phyloP scores from a whole-genome alignment of 371 early-diverging fungal species.

The Apophysomyces elegans region DNA sequence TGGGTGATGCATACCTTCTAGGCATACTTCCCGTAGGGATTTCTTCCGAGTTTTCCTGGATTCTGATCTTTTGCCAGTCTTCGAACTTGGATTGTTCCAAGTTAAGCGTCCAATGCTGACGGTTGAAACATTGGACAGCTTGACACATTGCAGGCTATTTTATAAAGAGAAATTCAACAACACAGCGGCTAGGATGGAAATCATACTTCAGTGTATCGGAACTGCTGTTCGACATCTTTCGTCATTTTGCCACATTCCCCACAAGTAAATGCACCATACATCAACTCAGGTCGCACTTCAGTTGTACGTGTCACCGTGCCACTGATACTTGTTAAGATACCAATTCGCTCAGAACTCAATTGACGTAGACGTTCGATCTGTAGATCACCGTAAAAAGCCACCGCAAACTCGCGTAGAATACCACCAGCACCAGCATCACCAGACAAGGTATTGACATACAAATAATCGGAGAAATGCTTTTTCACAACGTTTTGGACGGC shows the following conservation, averaged over 20 bases:
- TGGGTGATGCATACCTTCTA: conserved; percentile 61
- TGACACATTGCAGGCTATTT: conserved; percentile 90
- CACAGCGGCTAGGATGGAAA: background rate
- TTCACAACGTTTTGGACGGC: conserved; percentile 83
- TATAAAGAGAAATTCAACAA: background rate
- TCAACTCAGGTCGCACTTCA: conserved; percentile 98
- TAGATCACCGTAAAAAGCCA: conserved; percentile 79
- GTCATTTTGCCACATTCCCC: conserved; percentile 86
- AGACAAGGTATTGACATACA: conserved; percentile 48
- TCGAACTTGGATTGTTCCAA: conserved; percentile 91
- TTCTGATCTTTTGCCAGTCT: conserved; percentile 98
- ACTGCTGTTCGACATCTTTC: conserved; percentile 93
- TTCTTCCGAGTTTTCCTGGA: conserved; percentile 98
- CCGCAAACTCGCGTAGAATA: conserved; percentile 67
- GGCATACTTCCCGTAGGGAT: conserved; percentile 99
- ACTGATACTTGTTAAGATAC: conserved; percentile 85
- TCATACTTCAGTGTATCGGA: conserved; percentile 91
- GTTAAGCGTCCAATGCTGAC: conserved; percentile 81
- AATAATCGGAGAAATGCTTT: conserved; percentile 67
- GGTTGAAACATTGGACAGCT: conserved; percentile 89
- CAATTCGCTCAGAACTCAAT: conserved; percentile 85
- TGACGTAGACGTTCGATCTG: conserved; percentile 79
- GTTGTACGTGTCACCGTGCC: conserved; percentile 99
- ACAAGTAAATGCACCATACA: conserved; percentile 94
- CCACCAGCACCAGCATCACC: conserved; percentile 29